Evolutionary conservation across 352 stramenopile species (phyloP).

Genomic region (Phytopythium ostracodes): DNA sequence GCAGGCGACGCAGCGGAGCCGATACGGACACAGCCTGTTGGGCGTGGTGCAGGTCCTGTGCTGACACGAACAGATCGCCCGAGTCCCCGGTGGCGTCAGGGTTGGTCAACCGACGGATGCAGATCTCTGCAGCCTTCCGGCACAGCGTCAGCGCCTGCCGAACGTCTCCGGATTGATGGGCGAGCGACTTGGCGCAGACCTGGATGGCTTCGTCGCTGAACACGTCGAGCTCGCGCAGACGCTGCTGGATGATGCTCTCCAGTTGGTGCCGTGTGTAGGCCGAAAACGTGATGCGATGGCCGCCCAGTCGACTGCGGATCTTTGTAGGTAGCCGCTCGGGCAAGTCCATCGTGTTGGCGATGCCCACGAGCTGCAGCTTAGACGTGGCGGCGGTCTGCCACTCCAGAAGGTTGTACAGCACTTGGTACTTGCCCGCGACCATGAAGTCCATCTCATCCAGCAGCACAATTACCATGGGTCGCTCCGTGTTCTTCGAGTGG

Average conservation of each 20-base stretch:
- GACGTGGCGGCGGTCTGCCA: conserved; percentile 53
- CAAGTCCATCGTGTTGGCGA: conserved; percentile 80
- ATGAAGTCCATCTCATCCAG: conserved; percentile 83
- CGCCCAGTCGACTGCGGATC: conserved; percentile 58
- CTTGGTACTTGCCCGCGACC: conserved; percentile 61
- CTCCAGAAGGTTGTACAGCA: conserved; percentile 80
- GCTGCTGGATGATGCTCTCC: conserved; percentile 61
- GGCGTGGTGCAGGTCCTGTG: conserved; percentile 49
- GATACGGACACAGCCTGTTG: conserved; percentile 52
- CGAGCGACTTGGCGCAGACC: conserved; percentile 58
- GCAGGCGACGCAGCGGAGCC: conserved; percentile 45
- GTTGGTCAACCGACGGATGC: conserved; percentile 32
- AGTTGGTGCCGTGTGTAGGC: conserved; percentile 63
- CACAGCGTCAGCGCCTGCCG: conserved; percentile 65
- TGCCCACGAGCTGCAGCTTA: conserved; percentile 69
- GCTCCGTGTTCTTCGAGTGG: conserved; percentile 25
- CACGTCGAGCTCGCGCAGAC: conserved; percentile 46
- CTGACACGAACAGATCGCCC: conserved; percentile 32
- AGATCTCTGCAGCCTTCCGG: conserved; percentile 53
- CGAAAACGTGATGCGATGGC: conserved; percentile 64
- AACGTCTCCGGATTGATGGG: conserved; percentile 64
- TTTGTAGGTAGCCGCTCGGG: conserved; percentile 67
- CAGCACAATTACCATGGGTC: conserved; percentile 54
- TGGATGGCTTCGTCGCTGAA: conserved; percentile 63
- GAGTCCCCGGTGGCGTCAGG: background rate